Evolutionary conservation across 1,139 yeast genomes (phyloP).

Genomic region (Diutina sp.): DNA sequence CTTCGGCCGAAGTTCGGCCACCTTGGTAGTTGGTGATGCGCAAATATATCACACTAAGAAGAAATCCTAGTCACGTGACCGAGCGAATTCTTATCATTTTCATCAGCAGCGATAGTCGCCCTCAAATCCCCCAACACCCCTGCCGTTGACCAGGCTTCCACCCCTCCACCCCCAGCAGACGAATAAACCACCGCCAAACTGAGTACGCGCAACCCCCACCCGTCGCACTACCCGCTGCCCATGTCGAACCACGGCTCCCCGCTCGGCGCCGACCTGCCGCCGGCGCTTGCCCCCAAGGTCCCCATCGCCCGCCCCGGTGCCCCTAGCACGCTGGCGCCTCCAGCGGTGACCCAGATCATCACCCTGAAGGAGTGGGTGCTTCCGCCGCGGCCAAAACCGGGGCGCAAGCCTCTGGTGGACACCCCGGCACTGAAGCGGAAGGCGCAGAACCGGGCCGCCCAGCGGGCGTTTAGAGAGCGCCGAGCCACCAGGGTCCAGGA

Average conservation of each 20-base stretch:
- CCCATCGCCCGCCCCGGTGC: background rate
- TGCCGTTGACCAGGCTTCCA: too few species aligned
- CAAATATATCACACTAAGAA: too few species aligned
- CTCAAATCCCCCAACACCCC: background rate
- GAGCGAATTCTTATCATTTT: background rate
- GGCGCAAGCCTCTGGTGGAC: conserved; percentile 71
- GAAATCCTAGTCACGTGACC: too few species aligned
- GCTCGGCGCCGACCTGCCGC: background rate
- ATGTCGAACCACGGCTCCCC: background rate
- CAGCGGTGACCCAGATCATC: conserved; percentile 20
- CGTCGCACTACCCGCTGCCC: background rate
- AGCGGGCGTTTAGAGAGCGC: conserved; percentile 79
- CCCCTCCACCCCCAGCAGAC: background rate
- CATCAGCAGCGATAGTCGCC: background rate
- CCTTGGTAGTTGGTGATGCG: too few species aligned
- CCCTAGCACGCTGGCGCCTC: background rate
- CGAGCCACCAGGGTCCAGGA: conserved; percentile 53
- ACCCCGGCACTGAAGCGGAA: conserved; percentile 69
- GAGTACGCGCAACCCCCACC: background rate
- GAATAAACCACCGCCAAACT: background rate
- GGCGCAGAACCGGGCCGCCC: conserved; percentile 94
- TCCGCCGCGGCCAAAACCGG: conserved; percentile 88
- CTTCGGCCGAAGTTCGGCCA: background rate
- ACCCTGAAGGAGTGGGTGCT: conserved; percentile 86
- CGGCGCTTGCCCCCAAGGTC: conserved; percentile 1